These are phyloP conservation scores for Takashimella tepidaria DNA, from an alignment of 1,284 basidiomycete genomes.

Conservation along the genomic window DNA sequence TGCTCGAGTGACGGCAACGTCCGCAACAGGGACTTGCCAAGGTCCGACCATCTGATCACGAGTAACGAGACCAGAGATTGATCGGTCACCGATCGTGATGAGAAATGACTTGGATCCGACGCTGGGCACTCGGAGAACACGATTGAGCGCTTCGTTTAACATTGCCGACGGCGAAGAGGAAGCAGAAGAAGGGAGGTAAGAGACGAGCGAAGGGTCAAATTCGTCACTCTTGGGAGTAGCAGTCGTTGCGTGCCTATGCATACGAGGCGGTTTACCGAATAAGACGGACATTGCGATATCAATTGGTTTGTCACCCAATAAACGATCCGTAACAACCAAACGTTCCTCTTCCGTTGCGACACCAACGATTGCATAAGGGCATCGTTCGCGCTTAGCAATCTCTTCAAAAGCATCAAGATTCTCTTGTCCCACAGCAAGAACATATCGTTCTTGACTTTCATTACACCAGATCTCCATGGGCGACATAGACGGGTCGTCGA, in stretches of 20 bases:
- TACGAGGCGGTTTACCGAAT: slow-evolving; percentile 94
- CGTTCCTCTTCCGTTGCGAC: slow-evolving; percentile 73
- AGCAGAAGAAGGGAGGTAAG: slow-evolving; percentile 55
- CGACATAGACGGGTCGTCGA: slow-evolving; percentile 90
- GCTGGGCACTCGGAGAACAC: slow-evolving; percentile 83
- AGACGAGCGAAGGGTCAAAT: slow-evolving; percentile 69
- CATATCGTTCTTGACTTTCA: slow-evolving; percentile 97
- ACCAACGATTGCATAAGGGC: slow-evolving; percentile 83
- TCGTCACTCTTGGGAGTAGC: slow-evolving; percentile 52
- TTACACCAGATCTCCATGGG: slow-evolving; percentile 99
- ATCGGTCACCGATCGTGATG: slow-evolving; percentile 95
- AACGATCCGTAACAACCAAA: slow-evolving; percentile 82
- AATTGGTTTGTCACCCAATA: slow-evolving; percentile 75
- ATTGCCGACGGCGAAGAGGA: slow-evolving; percentile 47
- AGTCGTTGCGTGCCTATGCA: slow-evolving; percentile 70
- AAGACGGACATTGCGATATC: slow-evolving; percentile 89
- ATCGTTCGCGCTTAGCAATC: slow-evolving; percentile 83
- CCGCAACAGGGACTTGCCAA: slow-evolving; percentile 96
- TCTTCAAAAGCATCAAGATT: slow-evolving; percentile 58
- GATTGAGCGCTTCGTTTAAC: slow-evolving; percentile 61
- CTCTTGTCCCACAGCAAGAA: slow-evolving; percentile 73
- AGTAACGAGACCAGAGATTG: slow-evolving; percentile 88
- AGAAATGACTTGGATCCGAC: slow-evolving; percentile 96
- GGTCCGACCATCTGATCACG: slow-evolving; percentile 99
- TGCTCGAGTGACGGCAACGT: slow-evolving; percentile 91